Percentiles rank a stretch among this genome's conserved stretches.
These are phyloP conservation scores for Endotrypanum monterogeii DNA, from an alignment of 208 protist genomes.

Conservation along the genomic window DNA sequence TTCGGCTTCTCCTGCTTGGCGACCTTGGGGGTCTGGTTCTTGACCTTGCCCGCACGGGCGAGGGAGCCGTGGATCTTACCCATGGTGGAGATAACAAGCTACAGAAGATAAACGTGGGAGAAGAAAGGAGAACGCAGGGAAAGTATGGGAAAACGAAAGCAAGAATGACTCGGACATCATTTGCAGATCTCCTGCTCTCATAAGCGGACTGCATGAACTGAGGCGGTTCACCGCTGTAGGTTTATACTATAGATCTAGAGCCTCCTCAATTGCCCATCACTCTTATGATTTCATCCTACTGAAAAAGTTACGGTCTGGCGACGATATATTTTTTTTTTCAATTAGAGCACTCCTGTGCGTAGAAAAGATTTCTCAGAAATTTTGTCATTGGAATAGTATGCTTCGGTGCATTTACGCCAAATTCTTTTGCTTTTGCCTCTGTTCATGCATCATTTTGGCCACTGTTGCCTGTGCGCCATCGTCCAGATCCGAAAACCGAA, in stretches of 20 bases:
- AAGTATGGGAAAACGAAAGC: background rate
- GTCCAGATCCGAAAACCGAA: slow-evolving; percentile 76
- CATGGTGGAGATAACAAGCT: slow-evolving; percentile 39
- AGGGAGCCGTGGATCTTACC: slow-evolving; percentile 99
- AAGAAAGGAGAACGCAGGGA: slow-evolving; percentile 1
- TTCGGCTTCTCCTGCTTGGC: slow-evolving; percentile 96
- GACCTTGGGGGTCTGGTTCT: slow-evolving; percentile 98
- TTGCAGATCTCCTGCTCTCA: background rate
- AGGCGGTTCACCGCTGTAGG: background rate
- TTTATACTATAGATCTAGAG: background rate
- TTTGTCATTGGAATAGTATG: background rate
- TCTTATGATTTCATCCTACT: background rate
- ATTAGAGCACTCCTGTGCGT: background rate
- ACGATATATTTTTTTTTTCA: slow-evolving; percentile 5
- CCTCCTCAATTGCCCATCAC: background rate
- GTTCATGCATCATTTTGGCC: slow-evolving; percentile 93
- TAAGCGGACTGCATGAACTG: background rate
- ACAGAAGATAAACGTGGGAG: background rate
- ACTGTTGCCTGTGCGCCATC: slow-evolving; percentile 83
- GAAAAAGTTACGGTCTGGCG: background rate
- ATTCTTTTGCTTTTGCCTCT: slow-evolving; percentile 22
- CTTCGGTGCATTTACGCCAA: background rate
- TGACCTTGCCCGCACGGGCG: slow-evolving; percentile 98
- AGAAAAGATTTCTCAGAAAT: background rate
- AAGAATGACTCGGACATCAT: background rate